A percentile compares a stretch with the other conserved stretches of the same genome.
phyloP scores from a whole-genome alignment of 1,284 basidiomycete genomes.

The Tilletia setariae region DNA sequence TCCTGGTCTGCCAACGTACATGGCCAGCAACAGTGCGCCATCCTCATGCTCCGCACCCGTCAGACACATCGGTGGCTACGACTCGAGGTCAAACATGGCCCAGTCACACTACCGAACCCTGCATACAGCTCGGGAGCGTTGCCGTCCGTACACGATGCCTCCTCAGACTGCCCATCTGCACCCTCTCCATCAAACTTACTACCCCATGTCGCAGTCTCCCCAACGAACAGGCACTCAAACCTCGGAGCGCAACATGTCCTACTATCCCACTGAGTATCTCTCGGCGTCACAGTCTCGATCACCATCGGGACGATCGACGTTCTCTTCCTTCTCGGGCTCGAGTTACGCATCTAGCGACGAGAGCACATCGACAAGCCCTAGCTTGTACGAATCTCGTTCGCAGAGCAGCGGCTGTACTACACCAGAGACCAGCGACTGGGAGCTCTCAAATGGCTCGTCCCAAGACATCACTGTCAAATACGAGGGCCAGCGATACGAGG shows the following conservation, averaged over 20 bases:
- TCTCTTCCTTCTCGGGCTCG: constrained; percentile 35
- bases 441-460: constrained; percentile 25
- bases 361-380: constrained; percentile 31
- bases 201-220: not conserved
- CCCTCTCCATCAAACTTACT: not conserved
- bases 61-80: constrained; percentile 26
- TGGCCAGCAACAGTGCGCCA: constrained; percentile 21
- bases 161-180: constrained; percentile 23
- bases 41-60: constrained; percentile 27
- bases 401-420: constrained; percentile 41
- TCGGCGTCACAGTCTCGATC: constrained; percentile 13
- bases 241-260: too few species aligned
- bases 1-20: not conserved
- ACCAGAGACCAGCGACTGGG: constrained; percentile 46
- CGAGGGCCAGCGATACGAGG: too few species aligned
- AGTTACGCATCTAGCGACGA: constrained; percentile 25
- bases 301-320: constrained; percentile 22
- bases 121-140: constrained; percentile 33
- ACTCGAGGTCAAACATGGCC: constrained; percentile 27
- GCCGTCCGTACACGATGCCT: constrained; percentile 39
- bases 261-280: constrained; percentile 27
- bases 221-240: too few species aligned
- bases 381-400: constrained; percentile 32
- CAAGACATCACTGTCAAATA: not conserved
- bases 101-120: constrained; percentile 22